Conservation (phyloP, 164 flowering plant genomes). For the Chloranthus sessilifolius region DNA sequence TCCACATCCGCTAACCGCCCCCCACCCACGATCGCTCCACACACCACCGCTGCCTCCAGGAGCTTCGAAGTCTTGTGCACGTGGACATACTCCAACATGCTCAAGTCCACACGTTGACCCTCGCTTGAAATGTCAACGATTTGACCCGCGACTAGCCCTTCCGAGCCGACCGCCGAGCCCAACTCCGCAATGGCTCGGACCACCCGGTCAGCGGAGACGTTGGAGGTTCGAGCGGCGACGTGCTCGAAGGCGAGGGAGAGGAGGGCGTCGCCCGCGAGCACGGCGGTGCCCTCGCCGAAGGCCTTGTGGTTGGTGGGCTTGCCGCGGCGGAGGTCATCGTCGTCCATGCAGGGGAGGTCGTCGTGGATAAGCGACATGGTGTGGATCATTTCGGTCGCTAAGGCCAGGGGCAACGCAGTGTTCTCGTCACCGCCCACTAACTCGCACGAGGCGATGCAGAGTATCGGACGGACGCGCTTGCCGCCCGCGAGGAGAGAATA, state of each 20-base stretch:
- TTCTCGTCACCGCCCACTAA: constrained; percentile 47
- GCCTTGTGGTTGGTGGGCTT: constrained; percentile 38
- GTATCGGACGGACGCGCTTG: constrained; percentile 47
- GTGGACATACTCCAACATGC: constrained; percentile 30
- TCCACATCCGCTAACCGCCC: constrained; percentile 21
- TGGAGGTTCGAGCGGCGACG: constrained; percentile 15
- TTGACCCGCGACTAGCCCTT: constrained; percentile 39
- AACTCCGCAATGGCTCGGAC: constrained; percentile 27
- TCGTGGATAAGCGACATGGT: constrained; percentile 62
- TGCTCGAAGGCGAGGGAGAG: constrained; percentile 37
- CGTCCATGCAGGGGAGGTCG: constrained; percentile 57
- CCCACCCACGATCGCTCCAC: constrained; percentile 34
- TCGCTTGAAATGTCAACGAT: constrained; percentile 27
- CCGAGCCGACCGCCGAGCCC: constrained; percentile 28
- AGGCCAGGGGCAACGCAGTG: constrained; percentile 41
- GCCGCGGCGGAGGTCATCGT: constrained; percentile 46
- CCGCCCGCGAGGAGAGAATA: constrained; percentile 50
- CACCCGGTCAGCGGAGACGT: constrained; percentile 21
- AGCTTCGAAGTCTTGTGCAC: constrained; percentile 36
- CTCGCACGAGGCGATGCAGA: constrained; percentile 50
- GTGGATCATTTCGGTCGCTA: constrained; percentile 58
- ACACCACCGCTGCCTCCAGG: constrained; percentile 31
- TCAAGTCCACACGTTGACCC: constrained; percentile 18
- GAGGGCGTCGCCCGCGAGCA: constrained; percentile 39
- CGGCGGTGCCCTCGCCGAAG: constrained; percentile 30